Evolutionary conservation across 495 filamentous ascomycete species (phyloP), one percentile per base, ranked within the genome.

Genomic region (Tuber melanosporum): DNA sequence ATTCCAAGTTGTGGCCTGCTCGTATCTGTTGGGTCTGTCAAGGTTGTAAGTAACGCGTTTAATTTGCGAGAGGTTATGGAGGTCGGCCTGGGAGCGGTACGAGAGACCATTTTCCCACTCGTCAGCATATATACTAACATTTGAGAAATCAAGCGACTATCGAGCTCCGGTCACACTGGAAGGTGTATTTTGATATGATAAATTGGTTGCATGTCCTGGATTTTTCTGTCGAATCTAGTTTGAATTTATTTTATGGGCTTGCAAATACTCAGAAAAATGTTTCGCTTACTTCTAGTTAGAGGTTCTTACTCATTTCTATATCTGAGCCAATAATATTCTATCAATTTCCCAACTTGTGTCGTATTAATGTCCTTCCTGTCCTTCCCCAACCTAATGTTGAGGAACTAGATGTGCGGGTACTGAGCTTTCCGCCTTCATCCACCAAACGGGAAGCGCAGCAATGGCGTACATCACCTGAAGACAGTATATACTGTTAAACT

Each of bases 21-120:
- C 81, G 81, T 39, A 73, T 83, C 19, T 83, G 81, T 46, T 83
- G 81, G 81, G 81, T 83, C 41, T 83, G 81, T 71, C 75, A 83
- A 69, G 70, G 52, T 17, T 82, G 81, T 66, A 80, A 83, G 43
- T 74, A 69, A 41, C 43, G 20, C 39, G 19, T n/a, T 36, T 19
- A 66, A 19, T 66, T 66, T 66, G 57, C 26, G 15, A 36, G 57
- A 36, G 57, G 57, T 15, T 57, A 36, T 36, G 52, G 6, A 8
- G 26, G 57, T 66, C 4, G 32, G 26, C 57, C 17, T 0, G 32
- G 57, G 57, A 66, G 14, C 57, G 17, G 57, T 36, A 36, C 36
- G 57, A 15, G 26, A 66, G 26, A 36, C 17, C 57, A 4, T 66
- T 32, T 66, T 7, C 14, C 57, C n/a, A 66, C 57, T 36, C 14